phyloP scores from a whole-genome alignment of 73 alveolate species.

The Symbiodinium pilosum region DNA sequence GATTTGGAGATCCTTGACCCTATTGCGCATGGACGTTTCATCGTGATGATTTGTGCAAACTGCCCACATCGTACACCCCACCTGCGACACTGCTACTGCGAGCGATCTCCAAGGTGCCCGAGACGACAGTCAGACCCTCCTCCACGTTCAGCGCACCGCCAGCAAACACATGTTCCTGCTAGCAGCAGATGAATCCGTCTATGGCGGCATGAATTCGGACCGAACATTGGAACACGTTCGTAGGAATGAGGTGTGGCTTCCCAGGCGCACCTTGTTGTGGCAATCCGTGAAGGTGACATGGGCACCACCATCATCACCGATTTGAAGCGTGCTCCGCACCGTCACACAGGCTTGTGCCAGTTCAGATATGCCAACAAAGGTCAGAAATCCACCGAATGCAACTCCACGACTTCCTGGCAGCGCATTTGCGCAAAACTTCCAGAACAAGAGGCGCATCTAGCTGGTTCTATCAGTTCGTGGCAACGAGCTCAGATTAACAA shows the following conservation, averaged over 20 bases:
- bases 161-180: not conserved
- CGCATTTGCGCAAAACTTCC: too few relatives aligned
- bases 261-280: not conserved
- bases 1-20: not conserved
- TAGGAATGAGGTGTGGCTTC: not conserved
- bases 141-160: not conserved
- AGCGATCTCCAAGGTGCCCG: not conserved
- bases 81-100: not conserved
- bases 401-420: not conserved
- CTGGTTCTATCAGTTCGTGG: too few relatives aligned
- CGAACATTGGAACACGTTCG: not conserved
- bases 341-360: not conserved
- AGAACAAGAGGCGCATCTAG: too few relatives aligned
- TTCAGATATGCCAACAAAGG: not conserved
- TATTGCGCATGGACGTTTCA: too few relatives aligned
- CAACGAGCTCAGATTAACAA: too few relatives aligned
- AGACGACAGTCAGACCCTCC: not conserved
- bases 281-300: not conserved
- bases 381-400: not conserved
- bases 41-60: too few relatives aligned
- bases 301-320: not conserved
- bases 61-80: too few relatives aligned
- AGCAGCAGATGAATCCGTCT: too few relatives aligned
- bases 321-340: not conserved
- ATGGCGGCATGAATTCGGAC: not conserved